phyloP scores from a whole-genome alignment of 2,329 filamentous ascomycete species.

The Talaromyces amestolkiae region DNA sequence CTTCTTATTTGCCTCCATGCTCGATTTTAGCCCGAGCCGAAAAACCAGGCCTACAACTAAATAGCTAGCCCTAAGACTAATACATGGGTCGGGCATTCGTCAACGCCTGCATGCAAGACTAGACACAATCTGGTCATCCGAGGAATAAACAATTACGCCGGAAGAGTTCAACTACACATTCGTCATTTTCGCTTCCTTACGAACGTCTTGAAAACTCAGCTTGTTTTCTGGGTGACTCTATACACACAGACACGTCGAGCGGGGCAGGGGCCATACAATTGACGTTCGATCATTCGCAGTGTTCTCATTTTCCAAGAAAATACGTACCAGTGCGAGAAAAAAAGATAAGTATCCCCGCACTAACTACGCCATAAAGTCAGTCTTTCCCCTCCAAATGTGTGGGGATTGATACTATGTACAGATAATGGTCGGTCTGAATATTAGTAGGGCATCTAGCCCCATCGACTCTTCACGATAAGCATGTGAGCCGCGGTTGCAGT shows the following conservation, averaged over 20 bases:
- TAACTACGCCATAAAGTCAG: neutral
- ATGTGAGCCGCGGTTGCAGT: constrained; percentile 24
- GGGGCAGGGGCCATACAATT: neutral
- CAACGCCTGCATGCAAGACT: constrained; percentile 1
- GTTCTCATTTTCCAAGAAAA: no score
- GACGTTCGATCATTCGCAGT: neutral
- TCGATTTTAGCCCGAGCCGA: neutral
- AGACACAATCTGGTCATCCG: constrained; percentile 1
- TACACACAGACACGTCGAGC: no score
- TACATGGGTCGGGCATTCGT: neutral
- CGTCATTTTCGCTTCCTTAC: neutral
- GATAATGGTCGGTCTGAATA: neutral
- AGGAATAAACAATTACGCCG: neutral
- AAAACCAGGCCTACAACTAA: neutral
- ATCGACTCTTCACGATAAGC: constrained; percentile 17
- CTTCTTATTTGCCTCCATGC: neutral
- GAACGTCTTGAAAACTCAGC: neutral
- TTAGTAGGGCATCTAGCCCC: neutral
- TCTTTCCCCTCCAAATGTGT: neutral
- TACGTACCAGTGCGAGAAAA: no score
- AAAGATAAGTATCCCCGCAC: neutral
- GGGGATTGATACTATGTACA: neutral
- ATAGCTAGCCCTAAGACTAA: constrained; percentile 5
- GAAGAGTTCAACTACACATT: neutral
- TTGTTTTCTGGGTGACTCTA: neutral